Base-by-base conservation (phyloP, 257 asterid species). In the Capsicum baccatum region DNA sequence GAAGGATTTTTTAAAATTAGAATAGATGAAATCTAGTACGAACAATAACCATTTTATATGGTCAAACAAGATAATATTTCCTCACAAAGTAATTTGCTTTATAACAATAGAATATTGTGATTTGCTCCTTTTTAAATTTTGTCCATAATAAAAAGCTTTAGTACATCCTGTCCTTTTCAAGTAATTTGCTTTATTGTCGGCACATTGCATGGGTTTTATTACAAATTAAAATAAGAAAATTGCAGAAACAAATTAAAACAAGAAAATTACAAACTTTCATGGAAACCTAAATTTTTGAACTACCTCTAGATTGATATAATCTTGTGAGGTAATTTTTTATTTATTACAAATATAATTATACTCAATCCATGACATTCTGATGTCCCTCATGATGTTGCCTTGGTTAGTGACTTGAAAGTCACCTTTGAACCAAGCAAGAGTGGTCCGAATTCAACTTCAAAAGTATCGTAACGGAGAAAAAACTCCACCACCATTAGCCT, bases 341-440 rank as follows among this genome's bases (percentile, higher is more conserved):
- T 74, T 74, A 74, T 73, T 73, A 16, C 3, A 11, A 48, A 48
- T 11, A 47, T 0, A 48, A 39, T 47, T 11, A 47, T 0, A 48
- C 59, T 47, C 17, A 6, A 14, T 66, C 8, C 47, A 8, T 12
- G 13, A n/a, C 11, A 59, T 59, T 67, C 47, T 26, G 33, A 4
- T 62, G 4, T 1, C 42, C 73, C 44, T 70, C 35, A 71, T 80
- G 44, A 83, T 13, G 79, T 67, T 17, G 90, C 88, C 54, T 85
- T 90, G 9, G 88, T 87, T 1, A 90, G 10, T 5, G 97, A 91
- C 60, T 84, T 92, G 67, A 95, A 76, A 0, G 92, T 90, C 16
- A 95, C 96, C 5, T 81, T 42, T 0, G 94, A 90, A 14, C 97
- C 96, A 6, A 92, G 64, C 73, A 83, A 10, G 19, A 83, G 44